A percentile compares a stretch with the other conserved stretches of the same genome.
phyloP scores from a whole-genome alignment of 148 eudicot species.

The Camellia japonica region DNA sequence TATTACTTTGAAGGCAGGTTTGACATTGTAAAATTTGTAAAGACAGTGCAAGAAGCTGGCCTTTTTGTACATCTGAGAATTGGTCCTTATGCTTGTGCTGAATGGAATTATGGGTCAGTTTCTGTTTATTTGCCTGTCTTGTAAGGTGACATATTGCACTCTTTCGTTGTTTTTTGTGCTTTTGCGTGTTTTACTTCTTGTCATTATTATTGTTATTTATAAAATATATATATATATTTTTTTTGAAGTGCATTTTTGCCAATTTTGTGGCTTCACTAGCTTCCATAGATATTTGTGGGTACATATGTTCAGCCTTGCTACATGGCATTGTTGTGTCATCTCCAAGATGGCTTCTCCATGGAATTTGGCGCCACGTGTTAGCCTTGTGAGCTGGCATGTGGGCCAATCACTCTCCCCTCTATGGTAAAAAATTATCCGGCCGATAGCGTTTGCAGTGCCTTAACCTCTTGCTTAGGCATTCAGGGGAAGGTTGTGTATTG shows the following conservation, averaged over 20 bases:
- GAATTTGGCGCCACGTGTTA: no score
- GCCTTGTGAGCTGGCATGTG: no score
- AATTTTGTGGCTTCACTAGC: not conserved
- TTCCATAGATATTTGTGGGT: not conserved
- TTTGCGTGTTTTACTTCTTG: not conserved
- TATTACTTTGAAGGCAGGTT: slow-evolving; percentile 52
- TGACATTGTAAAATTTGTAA: slow-evolving; percentile 48
- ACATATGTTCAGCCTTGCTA: no score
- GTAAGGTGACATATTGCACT: not conserved
- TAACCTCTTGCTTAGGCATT: no score
- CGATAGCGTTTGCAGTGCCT: no score
- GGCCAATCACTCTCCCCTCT: no score
- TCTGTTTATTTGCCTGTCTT: not conserved
- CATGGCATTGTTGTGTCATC: no score
- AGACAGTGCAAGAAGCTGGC: slow-evolving; percentile 50
- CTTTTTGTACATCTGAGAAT: slow-evolving; percentile 50
- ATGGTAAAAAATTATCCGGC: no score
- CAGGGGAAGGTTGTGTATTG: no score
- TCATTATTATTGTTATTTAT: not conserved
- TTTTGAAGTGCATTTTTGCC: not conserved
- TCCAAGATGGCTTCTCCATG: no score
- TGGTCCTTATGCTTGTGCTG: slow-evolving; percentile 59
- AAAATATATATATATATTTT: not conserved
- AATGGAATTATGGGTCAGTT: slow-evolving; percentile 58
- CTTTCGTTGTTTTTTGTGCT: not conserved